Base-by-base conservation (phyloP, 108 stramenopile species). In the Skeletonema grethae region DNA sequence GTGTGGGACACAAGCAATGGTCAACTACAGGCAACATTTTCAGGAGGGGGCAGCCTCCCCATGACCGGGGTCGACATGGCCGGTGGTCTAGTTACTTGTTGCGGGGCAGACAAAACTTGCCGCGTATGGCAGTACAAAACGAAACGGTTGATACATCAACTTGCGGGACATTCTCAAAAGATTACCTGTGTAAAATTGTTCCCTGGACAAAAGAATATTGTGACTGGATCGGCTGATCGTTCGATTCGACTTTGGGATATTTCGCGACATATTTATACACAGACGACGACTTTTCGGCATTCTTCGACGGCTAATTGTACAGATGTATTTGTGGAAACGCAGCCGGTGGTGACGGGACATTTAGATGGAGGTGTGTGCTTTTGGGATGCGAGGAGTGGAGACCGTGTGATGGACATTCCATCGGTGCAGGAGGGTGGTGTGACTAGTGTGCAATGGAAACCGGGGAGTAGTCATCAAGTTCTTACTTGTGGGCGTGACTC, bases 181-280 rank as follows among this genome's bases (percentile, higher is more conserved):
- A 76, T 95, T 8, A 93, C 87, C 22, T 91, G 89, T 45, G 90
- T 90, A 3, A 67, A 89, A 39, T 76, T 95, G 18, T 87, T 88
- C 56, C 77, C 67, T 7, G 74, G 70, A 20, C 86, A 77, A 50
- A 85, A 89, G 43, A 80, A 69, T n/a, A 79, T 95, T 1, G 28
- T 95, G n/a, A 93, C 94, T 18, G 94, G 79, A 25, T 87, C 90
- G 2, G 83, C 91, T 3, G 94, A 95, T 79, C 84, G 94, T 5
- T 88, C 88, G 8, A 79, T 95, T 16, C 86, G 85, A 56, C 57
- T 95, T 6, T 95, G 94, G 94, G 94, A 95, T 65, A 95, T 95
- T 59, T 82, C 86, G 8, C 76, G 86, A 57, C 77, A 87, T 70
- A 93, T 90, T 31, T 95, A 93, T 67, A 76, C 79, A 22, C 90